Evolutionary conservation across 352 stramenopile genomes (phyloP).

Genomic region (Phytophthora sp.): DNA sequence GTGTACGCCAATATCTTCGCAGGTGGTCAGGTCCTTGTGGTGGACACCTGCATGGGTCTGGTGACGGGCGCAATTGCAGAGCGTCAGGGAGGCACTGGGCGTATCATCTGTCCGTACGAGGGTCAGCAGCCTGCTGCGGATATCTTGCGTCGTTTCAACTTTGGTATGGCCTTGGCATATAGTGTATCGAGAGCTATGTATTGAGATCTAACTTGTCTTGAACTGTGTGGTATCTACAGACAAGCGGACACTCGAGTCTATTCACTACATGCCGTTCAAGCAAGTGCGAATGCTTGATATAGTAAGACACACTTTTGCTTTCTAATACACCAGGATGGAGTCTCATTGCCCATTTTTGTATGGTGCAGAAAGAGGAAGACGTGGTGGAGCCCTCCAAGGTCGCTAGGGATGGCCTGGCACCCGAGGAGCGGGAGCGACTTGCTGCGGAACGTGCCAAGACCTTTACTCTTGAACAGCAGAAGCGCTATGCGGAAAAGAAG

Average conservation of each 20-base stretch:
- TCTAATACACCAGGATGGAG: background rate
- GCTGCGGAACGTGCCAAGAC: slow-evolving; percentile 82
- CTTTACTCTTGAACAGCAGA: slow-evolving; percentile 83
- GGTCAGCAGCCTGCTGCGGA: slow-evolving; percentile 78
- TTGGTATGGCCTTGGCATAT: slow-evolving; percentile 52
- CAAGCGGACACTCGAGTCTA: slow-evolving; percentile 71
- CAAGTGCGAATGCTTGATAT: slow-evolving; percentile 54
- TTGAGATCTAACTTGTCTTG: background rate
- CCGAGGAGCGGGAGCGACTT: slow-evolving; percentile 64
- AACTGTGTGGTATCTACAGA: slow-evolving; percentile 40
- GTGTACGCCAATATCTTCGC: slow-evolving; percentile 93
- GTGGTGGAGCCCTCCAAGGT: slow-evolving; percentile 50
- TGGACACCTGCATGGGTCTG: slow-evolving; percentile 94
- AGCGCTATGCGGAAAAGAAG: slow-evolving; percentile 83
- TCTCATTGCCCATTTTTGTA: background rate
- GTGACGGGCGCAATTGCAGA: slow-evolving; percentile 91
- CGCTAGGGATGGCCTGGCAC: slow-evolving; percentile 59
- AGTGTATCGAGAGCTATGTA: no score
- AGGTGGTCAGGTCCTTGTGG: slow-evolving; percentile 88
- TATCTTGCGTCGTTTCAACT: slow-evolving; percentile 88
- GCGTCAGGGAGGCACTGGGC: slow-evolving; percentile 69
- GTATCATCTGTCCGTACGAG: slow-evolving; percentile 75
- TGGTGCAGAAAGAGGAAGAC: slow-evolving; percentile 52
- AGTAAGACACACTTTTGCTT: slow-evolving; percentile 25
- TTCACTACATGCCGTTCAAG: slow-evolving; percentile 80